These are phyloP conservation scores for Boletus patriciae DNA, from an alignment of 768 basidiomycete genomes.

Conservation along the genomic window DNA sequence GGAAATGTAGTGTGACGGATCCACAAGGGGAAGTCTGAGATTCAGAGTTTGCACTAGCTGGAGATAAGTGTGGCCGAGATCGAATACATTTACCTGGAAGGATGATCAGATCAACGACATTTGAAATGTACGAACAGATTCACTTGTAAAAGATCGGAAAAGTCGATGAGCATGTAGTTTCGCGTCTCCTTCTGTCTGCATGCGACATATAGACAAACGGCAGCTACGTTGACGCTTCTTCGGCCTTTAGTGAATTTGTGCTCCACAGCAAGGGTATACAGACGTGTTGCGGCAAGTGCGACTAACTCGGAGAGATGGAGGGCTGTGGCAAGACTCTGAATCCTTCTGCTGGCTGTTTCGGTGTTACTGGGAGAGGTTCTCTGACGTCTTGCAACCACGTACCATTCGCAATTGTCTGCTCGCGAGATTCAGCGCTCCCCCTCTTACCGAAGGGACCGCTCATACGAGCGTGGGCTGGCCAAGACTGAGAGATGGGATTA, in stretches of 20 bases:
- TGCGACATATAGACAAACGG: slow-evolving; percentile 93
- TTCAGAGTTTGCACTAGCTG: slow-evolving; percentile 88
- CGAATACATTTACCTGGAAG: slow-evolving; percentile 90
- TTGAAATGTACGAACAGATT: slow-evolving; percentile 3
- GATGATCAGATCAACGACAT: background rate
- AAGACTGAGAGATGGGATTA: background rate
- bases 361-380: background rate
- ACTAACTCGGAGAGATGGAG: slow-evolving; percentile 80
- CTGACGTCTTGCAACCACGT: slow-evolving; percentile 16
- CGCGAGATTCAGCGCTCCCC: slow-evolving; percentile 77
- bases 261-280: slow-evolving; percentile 92
- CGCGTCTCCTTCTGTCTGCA: slow-evolving; percentile 88
- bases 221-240: slow-evolving; percentile 89
- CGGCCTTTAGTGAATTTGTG: slow-evolving; percentile 94
- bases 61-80: slow-evolving; percentile 93
- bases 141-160: slow-evolving; percentile 93
- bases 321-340: slow-evolving; percentile 77
- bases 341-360: slow-evolving; percentile 70
- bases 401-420: slow-evolving; percentile 92
- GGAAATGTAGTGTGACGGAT: slow-evolving; percentile 95
- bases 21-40: slow-evolving; percentile 83
- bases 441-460: slow-evolving; percentile 80
- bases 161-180: slow-evolving; percentile 98
- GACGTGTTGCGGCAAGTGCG: slow-evolving; percentile 74
- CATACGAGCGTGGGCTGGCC: slow-evolving; percentile 75